A percentile compares a stretch with the other conserved stretches of the same genome.
Conservation (phyloP, 371 early-diverging fungal species). For the Syncephalastrum sp. region DNA sequence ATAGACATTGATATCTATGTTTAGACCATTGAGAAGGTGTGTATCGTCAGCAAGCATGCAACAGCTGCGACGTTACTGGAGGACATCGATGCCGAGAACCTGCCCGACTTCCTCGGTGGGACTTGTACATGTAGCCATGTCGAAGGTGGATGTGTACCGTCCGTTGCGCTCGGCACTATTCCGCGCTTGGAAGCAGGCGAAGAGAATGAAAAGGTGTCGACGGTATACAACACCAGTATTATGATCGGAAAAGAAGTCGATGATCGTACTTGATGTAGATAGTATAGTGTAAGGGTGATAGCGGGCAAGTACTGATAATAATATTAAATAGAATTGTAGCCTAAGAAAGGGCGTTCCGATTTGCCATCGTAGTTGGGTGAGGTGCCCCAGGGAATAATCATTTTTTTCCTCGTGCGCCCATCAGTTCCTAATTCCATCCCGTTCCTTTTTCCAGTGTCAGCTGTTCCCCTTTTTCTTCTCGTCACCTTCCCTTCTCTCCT, state of each 20-base stretch:
- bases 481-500: no score
- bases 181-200: slow-evolving; percentile 14
- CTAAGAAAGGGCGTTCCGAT: no score
- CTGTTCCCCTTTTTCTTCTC: no score
- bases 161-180: slow-evolving; percentile 16
- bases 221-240: slow-evolving; percentile 26
- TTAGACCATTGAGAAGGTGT: slow-evolving; percentile 70
- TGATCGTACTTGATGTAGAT: no score
- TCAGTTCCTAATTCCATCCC: no score
- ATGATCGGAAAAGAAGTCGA: slow-evolving; percentile 10
- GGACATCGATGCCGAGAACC: slow-evolving; percentile 68
- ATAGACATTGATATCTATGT: background rate
- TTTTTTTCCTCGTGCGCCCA: no score
- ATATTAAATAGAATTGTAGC: no score
- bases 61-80: slow-evolving; percentile 60
- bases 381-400: no score
- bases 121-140: slow-evolving; percentile 74
- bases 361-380: no score
- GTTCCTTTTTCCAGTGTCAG: no score
- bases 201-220: slow-evolving; percentile 23
- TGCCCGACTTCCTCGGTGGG: slow-evolving; percentile 78
- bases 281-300: no score
- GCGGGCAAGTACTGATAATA: no score
- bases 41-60: slow-evolving; percentile 59
- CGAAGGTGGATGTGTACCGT: slow-evolving; percentile 68